These are phyloP conservation scores for Hibiscus tridactylites DNA, from an alignment of 345 rosid genomes.

Conservation along the genomic window DNA sequence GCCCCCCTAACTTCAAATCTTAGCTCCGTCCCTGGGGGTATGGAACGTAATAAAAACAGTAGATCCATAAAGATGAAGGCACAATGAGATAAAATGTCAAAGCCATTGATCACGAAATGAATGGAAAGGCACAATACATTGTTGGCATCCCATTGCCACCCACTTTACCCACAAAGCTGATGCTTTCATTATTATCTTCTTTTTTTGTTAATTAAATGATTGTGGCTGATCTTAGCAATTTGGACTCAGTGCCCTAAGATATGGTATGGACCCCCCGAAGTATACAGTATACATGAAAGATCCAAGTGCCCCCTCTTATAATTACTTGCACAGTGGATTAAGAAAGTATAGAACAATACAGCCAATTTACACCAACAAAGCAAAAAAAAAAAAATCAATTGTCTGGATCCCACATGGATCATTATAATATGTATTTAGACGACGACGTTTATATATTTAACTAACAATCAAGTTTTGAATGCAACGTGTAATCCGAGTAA, in stretches of 20 bases:
- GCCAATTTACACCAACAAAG: neutral
- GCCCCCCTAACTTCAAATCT: too few relatives aligned
- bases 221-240: neutral
- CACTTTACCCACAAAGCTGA: conserved; percentile 7
- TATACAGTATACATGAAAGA: neutral
- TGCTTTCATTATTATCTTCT: conserved; percentile 1
- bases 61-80: neutral
- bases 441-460: neutral
- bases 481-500: too few relatives aligned
- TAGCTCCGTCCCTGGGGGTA: too few relatives aligned
- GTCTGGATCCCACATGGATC: neutral
- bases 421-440: neutral
- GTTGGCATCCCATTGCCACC: neutral
- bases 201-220: neutral
- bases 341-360: neutral
- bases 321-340: neutral
- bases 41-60: neutral
- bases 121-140: neutral
- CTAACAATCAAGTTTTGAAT: too few relatives aligned
- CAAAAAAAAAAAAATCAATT: neutral
- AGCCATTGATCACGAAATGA: neutral
- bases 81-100: neutral
- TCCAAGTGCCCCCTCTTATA: neutral
- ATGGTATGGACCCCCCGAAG: neutral
- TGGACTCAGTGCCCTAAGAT: neutral